Percentiles rank a stretch among this genome's conserved stretches.
phyloP scores from a whole-genome alignment of 179 eudicot species.

The Actinidia chinensis region DNA sequence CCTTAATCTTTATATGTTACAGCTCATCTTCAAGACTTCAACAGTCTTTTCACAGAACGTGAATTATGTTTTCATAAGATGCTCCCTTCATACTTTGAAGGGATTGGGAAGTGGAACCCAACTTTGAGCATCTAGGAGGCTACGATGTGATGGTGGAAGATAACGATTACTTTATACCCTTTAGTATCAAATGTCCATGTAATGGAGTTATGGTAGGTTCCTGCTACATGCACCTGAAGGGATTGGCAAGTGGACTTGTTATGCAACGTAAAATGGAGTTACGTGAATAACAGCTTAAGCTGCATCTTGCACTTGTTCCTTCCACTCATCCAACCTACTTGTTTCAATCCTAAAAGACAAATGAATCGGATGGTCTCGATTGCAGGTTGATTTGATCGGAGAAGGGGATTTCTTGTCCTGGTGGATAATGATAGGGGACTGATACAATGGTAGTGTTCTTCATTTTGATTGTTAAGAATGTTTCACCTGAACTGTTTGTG shows the following conservation, averaged over 20 bases:
- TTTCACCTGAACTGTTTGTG: neutral
- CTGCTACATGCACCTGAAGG: neutral
- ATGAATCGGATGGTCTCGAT: too few species aligned
- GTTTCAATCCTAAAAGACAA: too few species aligned
- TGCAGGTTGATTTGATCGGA: too few species aligned
- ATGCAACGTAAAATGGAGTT: too few species aligned
- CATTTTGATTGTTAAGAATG: neutral
- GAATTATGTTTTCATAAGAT: neutral
- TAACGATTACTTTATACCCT: neutral
- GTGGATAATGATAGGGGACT: neutral
- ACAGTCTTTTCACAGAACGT: neutral
- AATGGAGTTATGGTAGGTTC: neutral
- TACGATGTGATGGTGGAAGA: neutral
- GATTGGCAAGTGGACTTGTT: neutral
- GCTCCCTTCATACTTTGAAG: neutral
- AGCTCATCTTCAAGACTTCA: neutral
- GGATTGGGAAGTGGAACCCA: conserved; percentile 10
- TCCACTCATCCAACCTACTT: too few species aligned
- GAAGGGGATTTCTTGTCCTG: too few species aligned
- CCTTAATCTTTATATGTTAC: neutral
- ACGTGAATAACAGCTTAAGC: too few species aligned
- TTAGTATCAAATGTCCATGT: neutral
- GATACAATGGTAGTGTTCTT: neutral
- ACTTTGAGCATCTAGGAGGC: neutral
- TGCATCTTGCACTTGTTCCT: too few species aligned